Base-by-base conservation (phyloP, 1,284 basidiomycete species). In the Trichosporon coremiiforme region DNA sequence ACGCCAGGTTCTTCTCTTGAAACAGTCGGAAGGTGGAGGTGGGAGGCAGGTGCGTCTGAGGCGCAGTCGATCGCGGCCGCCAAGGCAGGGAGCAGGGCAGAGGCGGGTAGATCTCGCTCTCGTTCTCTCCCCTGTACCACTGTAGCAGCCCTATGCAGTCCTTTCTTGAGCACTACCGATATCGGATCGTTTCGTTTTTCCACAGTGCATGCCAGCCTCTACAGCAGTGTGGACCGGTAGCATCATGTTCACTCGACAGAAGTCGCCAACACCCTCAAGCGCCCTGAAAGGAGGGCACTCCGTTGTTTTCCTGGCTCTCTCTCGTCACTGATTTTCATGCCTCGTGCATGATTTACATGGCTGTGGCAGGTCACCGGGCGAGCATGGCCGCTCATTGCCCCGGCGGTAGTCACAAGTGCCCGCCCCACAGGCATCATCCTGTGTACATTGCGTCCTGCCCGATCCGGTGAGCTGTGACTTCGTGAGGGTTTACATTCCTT, bases 241-340 rank as follows among this genome's bases (percentile, higher is more conserved):
- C 36, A 9, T 12, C 8, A 4, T 47, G 45, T 47, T 17, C 45
- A 47, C 17, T 8, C 9, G 45, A 47, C 45, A 47, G 4, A 47
- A 17, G n/a, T 53, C 20, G 17, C 47, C 4, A 12, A 22, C 47
- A 22, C 6, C 47, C 47, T 22, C 20, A 22, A 22, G 8, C 6
- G 45, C 47, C 47, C 47, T 53, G 47, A 53, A 53, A 6, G 47
- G 47, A 57, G 55, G 55, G 55, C 55, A 4, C 4, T 13, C 25
- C 55, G 15, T 9, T 13, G 7, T 6, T 53, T 15, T 57, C 25
- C 55, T 57, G 25, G 29, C 55, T 17, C 29, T 13, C 31, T 57
- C 55, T 5, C 55, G 29, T 31, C 55, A 31, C 55, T 57, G 55
- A 57, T 57, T 57, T 57, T 31, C 55, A 57, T 57, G 15, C 55